Conservation (phyloP, 768 basidiomycete genomes). For the Agaricus bisporus region DNA sequence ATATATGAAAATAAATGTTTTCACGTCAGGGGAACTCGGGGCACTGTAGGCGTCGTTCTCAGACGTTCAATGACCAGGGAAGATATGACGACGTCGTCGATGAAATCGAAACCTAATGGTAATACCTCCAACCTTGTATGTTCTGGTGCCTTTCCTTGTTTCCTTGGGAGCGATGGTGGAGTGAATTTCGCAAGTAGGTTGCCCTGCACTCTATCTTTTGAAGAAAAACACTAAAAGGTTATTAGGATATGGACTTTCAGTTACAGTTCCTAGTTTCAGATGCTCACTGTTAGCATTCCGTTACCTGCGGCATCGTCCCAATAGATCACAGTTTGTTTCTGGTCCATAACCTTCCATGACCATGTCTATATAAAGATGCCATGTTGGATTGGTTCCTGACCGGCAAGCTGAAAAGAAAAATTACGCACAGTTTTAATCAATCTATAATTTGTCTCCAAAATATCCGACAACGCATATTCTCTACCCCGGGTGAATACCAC, state of each 20-base stretch:
- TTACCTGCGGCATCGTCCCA: constrained; percentile 30
- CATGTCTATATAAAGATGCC: constrained; percentile 19
- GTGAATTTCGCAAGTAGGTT: constrained; percentile 34
- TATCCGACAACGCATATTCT: constrained; percentile 5
- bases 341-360: constrained; percentile 28
- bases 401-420: background rate
- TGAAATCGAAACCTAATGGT: constrained; percentile 30
- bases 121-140: constrained; percentile 31
- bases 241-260: background rate
- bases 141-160: constrained; percentile 26
- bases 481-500: constrained; percentile 6
- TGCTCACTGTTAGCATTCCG: constrained; percentile 23
- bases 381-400: background rate
- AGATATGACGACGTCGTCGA: constrained; percentile 40
- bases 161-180: constrained; percentile 26
- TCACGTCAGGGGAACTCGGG: constrained; percentile 12
- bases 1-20: constrained; percentile 9
- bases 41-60: constrained; percentile 29
- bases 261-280: background rate
- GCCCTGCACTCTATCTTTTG: constrained; percentile 26
- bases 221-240: constrained; percentile 30
- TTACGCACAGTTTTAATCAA: constrained; percentile 4
- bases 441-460: constrained; percentile 5
- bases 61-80: constrained; percentile 33
- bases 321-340: constrained; percentile 18